Percentiles rank a stretch among this genome's conserved stretches.
Evolutionary conservation across 441 rosid species (phyloP).

Genomic region (Jatropha multifida): DNA sequence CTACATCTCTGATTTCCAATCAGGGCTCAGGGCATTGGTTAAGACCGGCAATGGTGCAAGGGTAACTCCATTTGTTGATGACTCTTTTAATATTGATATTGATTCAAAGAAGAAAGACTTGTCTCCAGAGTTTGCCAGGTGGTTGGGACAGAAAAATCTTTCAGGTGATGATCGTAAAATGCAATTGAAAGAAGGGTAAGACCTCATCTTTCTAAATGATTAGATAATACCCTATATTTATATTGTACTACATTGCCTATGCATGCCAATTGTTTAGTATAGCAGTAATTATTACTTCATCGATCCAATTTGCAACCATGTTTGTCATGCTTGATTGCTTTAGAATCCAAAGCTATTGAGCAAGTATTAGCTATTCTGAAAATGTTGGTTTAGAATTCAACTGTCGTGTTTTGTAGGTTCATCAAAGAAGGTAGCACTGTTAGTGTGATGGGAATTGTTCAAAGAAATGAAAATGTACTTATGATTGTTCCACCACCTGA

Average conservation of each 20-base stretch:
- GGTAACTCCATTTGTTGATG: slow-evolving; percentile 75
- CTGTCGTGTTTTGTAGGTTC: slow-evolving; percentile 37
- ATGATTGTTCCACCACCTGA: slow-evolving; percentile 80
- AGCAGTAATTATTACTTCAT: neutral
- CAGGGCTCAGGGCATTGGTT: slow-evolving; percentile 89
- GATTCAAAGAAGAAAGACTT: slow-evolving; percentile 52
- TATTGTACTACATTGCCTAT: neutral
- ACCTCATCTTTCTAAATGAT: neutral
- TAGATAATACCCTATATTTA: no score
- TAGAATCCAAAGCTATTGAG: neutral
- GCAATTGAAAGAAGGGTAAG: slow-evolving; percentile 80
- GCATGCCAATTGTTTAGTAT: neutral
- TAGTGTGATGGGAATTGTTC: slow-evolving; percentile 86
- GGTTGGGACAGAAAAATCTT: slow-evolving; percentile 69
- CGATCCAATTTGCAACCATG: no score
- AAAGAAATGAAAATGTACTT: slow-evolving; percentile 79
- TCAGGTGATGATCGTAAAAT: slow-evolving; percentile 67
- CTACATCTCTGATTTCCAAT: slow-evolving; percentile 99
- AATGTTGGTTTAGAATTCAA: neutral
- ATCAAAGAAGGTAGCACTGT: slow-evolving; percentile 94
- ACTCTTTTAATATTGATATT: slow-evolving; percentile 55
- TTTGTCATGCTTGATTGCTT: neutral
- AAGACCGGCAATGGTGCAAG: slow-evolving; percentile 74
- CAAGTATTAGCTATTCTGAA: neutral
- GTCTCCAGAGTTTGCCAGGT: slow-evolving; percentile 66